phyloP scores from a whole-genome alignment of 495 filamentous ascomycete species.

The Penicillium turbatum region DNA sequence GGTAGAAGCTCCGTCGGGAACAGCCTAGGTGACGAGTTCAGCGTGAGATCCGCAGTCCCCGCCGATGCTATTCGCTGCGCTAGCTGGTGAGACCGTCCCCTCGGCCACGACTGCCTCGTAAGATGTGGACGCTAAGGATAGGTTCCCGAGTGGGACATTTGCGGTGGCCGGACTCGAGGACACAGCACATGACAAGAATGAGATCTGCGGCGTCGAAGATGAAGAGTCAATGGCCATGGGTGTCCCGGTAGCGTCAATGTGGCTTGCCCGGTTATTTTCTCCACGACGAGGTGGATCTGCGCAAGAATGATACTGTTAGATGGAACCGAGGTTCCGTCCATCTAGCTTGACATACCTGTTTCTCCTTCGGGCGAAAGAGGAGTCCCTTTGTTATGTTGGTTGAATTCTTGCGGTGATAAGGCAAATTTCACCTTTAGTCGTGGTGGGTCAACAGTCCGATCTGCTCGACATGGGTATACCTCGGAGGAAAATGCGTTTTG shows the following conservation, averaged over 20 bases:
- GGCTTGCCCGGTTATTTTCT: slow-evolving; percentile 12
- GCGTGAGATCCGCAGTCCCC: not conserved
- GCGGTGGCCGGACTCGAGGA: slow-evolving; percentile 14
- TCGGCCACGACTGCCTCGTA: slow-evolving; percentile 23
- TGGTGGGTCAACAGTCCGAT: not conserved
- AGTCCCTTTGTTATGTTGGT: not conserved
- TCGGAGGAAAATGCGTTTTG: not conserved
- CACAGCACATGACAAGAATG: slow-evolving; percentile 13
- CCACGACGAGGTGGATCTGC: not conserved
- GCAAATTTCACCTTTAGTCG: slow-evolving; percentile 4
- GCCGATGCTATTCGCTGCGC: not conserved
- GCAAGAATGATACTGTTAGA: not conserved
- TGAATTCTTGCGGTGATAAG: slow-evolving; percentile 6
- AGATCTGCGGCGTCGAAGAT: slow-evolving; percentile 7
- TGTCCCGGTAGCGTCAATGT: slow-evolving; percentile 2
- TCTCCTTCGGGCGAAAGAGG: slow-evolving; percentile 1
- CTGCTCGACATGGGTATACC: not conserved
- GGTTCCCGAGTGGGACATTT: slow-evolving; percentile 19
- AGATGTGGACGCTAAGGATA: slow-evolving; percentile 22
- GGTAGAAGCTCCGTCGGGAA: not conserved
- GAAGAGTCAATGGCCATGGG: slow-evolving; percentile 9
- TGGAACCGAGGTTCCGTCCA: slow-evolving; percentile 1
- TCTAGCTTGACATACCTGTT: slow-evolving; percentile 11
- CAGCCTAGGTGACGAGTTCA: not conserved
- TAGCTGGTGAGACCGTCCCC: slow-evolving; percentile 4